A percentile compares a stretch with the other conserved stretches of the same genome.
Conservation (phyloP, 352 stramenopile species). For the Phytopythium ostracodes region DNA sequence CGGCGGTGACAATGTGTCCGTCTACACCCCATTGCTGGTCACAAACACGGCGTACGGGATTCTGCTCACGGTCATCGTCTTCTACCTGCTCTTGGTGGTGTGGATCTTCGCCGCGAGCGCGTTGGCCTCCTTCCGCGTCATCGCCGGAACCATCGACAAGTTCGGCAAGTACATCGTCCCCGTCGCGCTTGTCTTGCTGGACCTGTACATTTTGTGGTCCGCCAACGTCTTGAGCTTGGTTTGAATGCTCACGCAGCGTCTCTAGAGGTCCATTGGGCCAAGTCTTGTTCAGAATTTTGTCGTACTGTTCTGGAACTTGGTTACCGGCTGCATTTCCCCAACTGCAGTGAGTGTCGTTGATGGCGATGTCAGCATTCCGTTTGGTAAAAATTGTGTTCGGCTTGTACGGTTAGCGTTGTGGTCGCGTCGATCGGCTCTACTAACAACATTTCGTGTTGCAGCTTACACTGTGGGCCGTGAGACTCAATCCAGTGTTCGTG, state of each 20-base stretch:
- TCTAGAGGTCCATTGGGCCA: too few relatives aligned
- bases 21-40: slow-evolving; percentile 7
- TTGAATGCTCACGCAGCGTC: not conserved
- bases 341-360: too few relatives aligned
- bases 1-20: slow-evolving; percentile 9
- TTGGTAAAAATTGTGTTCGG: too few relatives aligned
- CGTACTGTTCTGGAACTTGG: too few relatives aligned
- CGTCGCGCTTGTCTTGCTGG: slow-evolving; percentile 5
- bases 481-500: slow-evolving; percentile 44
- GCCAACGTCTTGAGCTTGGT: not conserved
- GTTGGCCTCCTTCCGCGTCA: slow-evolving; percentile 3
- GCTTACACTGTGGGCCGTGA: too few relatives aligned
- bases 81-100: slow-evolving; percentile 5
- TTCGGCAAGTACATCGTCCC: slow-evolving; percentile 7
- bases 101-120: slow-evolving; percentile 6
- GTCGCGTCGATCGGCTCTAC: slow-evolving; percentile 25
- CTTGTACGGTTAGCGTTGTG: too few relatives aligned
- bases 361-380: too few relatives aligned
- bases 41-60: slow-evolving; percentile 1
- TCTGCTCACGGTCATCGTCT: slow-evolving; percentile 7
- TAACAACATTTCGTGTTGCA: slow-evolving; percentile 33
- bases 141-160: slow-evolving; percentile 3
- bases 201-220: slow-evolving; percentile 10
- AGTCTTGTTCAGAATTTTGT: too few relatives aligned
- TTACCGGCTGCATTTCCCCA: too few relatives aligned